These are phyloP conservation scores for Eimeria necatrix DNA, from an alignment of 169 alveolate genomes.

Conservation along the genomic window DNA sequence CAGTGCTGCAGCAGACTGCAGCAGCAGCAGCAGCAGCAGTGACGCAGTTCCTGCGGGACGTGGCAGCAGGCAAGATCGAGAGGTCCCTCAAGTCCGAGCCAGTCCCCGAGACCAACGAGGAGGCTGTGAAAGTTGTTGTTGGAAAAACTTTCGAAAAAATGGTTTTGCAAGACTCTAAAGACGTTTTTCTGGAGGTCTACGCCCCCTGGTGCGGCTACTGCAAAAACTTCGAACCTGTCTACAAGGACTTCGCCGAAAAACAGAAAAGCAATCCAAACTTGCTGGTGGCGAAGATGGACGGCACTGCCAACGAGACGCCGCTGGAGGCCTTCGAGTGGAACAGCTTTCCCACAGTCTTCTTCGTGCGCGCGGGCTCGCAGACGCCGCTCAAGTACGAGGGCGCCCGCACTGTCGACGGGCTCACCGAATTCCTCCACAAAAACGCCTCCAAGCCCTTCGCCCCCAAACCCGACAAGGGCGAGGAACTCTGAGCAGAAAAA, in stretches of 20 bases:
- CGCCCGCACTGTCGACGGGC: slow-evolving; percentile 70
- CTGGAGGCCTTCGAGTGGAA: slow-evolving; percentile 80
- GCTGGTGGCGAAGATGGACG: slow-evolving; percentile 95
- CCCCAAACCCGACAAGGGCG: slow-evolving; percentile 70
- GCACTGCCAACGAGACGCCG: slow-evolving; percentile 93
- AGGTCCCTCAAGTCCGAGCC: slow-evolving; percentile 94
- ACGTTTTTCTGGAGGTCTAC: slow-evolving; percentile 96
- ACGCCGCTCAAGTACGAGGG: slow-evolving; percentile 84
- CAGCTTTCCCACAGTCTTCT: slow-evolving; percentile 85
- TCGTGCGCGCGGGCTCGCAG: slow-evolving; percentile 82
- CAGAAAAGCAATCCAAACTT: slow-evolving; percentile 87
- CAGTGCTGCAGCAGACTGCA: too few relatives aligned
- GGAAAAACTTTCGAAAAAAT: slow-evolving; percentile 78
- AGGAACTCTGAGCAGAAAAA: slow-evolving; percentile 48
- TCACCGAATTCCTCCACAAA: slow-evolving; percentile 81
- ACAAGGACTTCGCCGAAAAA: slow-evolving; percentile 87
- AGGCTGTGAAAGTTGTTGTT: slow-evolving; percentile 89
- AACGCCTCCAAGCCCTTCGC: slow-evolving; percentile 82
- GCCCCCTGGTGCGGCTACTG: slow-evolving; percentile 99
- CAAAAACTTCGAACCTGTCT: slow-evolving; percentile 94
- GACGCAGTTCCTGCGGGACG: slow-evolving; percentile 88
- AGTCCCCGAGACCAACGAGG: slow-evolving; percentile 91
- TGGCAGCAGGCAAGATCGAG: slow-evolving; percentile 89
- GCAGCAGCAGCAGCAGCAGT: slow-evolving; percentile 82
- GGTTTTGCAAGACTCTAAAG: slow-evolving; percentile 91